These are phyloP conservation scores for Aegilops bicornis DNA, from an alignment of 176 grass and related monocot genomes.

Conservation along the genomic window DNA sequence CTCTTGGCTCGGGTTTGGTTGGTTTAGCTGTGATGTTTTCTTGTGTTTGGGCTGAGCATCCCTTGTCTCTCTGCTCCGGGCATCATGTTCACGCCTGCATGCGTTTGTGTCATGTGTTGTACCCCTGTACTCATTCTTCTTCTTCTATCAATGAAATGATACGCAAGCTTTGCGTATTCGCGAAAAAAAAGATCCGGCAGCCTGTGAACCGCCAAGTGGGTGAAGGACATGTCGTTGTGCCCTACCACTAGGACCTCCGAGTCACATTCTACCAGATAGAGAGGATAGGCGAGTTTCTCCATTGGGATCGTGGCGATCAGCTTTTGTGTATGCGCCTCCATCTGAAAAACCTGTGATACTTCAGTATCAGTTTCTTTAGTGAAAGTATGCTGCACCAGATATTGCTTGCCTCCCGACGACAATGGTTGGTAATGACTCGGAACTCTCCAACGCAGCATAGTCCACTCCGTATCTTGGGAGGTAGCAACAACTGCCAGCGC, in stretches of 20 bases:
- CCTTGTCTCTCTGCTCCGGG: no score
- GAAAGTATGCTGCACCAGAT: background rate
- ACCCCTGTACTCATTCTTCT: no score
- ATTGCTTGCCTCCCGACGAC: background rate
- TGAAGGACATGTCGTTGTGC: background rate
- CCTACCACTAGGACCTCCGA: background rate
- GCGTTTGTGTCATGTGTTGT: no score
- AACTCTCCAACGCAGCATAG: background rate
- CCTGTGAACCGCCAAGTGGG: background rate
- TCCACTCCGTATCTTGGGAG: slow-evolving; percentile 6
- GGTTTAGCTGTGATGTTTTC: no score
- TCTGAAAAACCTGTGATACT: background rate
- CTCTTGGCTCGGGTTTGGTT: no score
- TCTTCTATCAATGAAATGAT: no score
- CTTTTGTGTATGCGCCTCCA: background rate
- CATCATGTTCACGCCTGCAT: no score
- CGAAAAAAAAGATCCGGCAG: background rate
- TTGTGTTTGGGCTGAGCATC: no score
- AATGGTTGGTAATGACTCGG: background rate
- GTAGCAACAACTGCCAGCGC: background rate
- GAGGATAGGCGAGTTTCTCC: background rate
- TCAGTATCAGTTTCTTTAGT: no score
- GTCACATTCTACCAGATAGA: slow-evolving; percentile 1
- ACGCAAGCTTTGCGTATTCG: no score
- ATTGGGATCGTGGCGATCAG: background rate